phyloP scores from a whole-genome alignment of 805 yeast genomes.

The Blastobotrys parvus region DNA sequence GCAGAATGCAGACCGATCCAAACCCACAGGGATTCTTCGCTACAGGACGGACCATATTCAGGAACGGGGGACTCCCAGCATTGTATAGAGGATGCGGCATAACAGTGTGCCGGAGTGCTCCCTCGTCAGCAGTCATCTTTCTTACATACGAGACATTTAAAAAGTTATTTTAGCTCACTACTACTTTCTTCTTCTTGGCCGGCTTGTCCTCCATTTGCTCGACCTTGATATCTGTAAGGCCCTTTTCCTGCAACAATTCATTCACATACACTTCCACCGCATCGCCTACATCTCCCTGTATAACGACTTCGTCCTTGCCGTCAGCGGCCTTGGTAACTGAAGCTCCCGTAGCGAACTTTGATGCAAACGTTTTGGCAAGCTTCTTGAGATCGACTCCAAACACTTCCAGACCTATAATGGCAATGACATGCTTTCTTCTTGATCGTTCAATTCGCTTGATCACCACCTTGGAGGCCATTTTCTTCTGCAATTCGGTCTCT shows the following conservation, averaged over 20 bases:
- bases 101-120: slow-evolving; percentile 72
- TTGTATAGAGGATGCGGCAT: slow-evolving; percentile 82
- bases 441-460: slow-evolving; percentile 87
- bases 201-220: slow-evolving; percentile 79
- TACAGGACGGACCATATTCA: slow-evolving; percentile 36
- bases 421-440: slow-evolving; percentile 77
- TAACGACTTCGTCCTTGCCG: slow-evolving; percentile 82
- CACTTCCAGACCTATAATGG: slow-evolving; percentile 81
- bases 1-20: slow-evolving; percentile 66
- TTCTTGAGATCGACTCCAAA: slow-evolving; percentile 85
- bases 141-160: slow-evolving; percentile 54
- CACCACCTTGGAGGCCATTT: slow-evolving; percentile 68
- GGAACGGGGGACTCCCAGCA: slow-evolving; percentile 54
- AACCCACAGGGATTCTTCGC: slow-evolving; percentile 30
- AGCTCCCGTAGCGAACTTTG: slow-evolving; percentile 94
- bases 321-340: slow-evolving; percentile 84
- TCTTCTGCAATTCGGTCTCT: slow-evolving; percentile 73
- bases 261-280: slow-evolving; percentile 74
- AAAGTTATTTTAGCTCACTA: slow-evolving; percentile 1
- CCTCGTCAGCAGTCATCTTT: slow-evolving; percentile 85
- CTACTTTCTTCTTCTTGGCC: slow-evolving; percentile 45
- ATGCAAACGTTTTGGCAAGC: slow-evolving; percentile 83
- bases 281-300: slow-evolving; percentile 93
- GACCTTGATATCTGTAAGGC: slow-evolving; percentile 76
- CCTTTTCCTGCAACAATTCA: slow-evolving; percentile 68